Base-by-base conservation (phyloP, 176 grass and related monocot genomes). In the Oryza glumipatula region DNA sequence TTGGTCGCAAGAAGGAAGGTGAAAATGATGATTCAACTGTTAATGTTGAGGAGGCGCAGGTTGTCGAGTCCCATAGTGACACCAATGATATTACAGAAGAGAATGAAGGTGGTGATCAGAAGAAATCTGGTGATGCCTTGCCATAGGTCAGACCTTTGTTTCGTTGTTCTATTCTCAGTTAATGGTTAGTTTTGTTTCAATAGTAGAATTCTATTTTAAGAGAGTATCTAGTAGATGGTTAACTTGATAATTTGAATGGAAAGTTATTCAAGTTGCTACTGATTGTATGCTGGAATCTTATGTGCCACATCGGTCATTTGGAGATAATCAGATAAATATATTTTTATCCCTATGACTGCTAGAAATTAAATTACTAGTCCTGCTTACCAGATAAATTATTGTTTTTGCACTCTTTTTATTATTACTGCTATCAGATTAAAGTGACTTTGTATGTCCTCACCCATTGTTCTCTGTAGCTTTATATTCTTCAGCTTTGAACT, bases 1-100 rank as follows among this genome's bases (percentile, higher is more conserved):
- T 94, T 32, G 87, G 89, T 79, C 83, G 89, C 76, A 94, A 84
- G 54, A 97, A 45, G 68, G 85, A 85, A 77, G 74, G 71, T 21
- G 84, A 77, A 80, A 88, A 88, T 3, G 67, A 85, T 71, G 85
- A 89, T 56, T 77, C 81, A 32, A 19, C 47, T 80, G 51, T 66
- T 19, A 78, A 79, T 63, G 23, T 74, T 85, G 83, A 92, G 72
- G 84, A 84, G 15, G 87, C 76, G 26, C 74, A 79, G 70, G 65
- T 86, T 80, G 52, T 87, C 44, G 65, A 79, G 66, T 65, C 85
- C 30, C 30, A 67, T 58, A 88, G 66, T 24, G 74, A 88, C 69
- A 26, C 76, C 39, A 51, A 43, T 52, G 45, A 13, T 13, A 35
- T 15, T 67, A 30, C 45, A 67, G 79, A 82, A 78, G 15, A 48